A percentile compares a stretch with the other conserved stretches of the same genome.
Conservation (phyloP, 495 filamentous ascomycete genomes). For the Hyaloscypha finlandica region DNA sequence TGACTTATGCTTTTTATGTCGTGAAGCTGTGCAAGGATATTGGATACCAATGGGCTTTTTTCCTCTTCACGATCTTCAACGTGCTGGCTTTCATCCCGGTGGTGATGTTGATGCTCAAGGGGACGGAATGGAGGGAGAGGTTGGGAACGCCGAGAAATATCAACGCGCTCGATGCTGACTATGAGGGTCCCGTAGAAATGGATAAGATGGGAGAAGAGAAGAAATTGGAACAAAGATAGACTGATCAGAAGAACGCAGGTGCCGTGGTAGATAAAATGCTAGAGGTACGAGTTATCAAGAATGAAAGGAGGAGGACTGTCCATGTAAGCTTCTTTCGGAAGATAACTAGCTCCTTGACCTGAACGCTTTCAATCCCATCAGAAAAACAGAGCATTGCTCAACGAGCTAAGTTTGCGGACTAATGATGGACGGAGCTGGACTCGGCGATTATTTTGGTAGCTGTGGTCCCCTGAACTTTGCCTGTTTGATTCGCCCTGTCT, state of each 20-base stretch:
- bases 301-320: too few relatives aligned
- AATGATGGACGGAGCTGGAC: not conserved
- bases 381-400: too few relatives aligned
- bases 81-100: constrained; percentile 27
- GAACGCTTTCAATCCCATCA: too few relatives aligned
- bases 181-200: not conserved
- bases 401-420: too few relatives aligned
- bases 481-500: not conserved
- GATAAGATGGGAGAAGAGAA: constrained; percentile 1
- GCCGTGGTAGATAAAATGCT: not conserved
- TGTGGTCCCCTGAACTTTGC: not conserved
- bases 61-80: constrained; percentile 12
- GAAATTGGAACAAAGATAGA: not conserved
- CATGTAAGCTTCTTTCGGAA: too few relatives aligned
- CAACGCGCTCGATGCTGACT: constrained; percentile 7
- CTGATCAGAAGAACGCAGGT: not conserved
- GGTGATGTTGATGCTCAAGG: constrained; percentile 21
- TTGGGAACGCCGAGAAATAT: constrained; percentile 23
- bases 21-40: constrained; percentile 26
- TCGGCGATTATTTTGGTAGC: not conserved
- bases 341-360: too few relatives aligned
- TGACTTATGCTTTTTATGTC: constrained; percentile 40
- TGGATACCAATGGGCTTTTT: constrained; percentile 22
- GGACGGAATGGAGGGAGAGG: constrained; percentile 22
- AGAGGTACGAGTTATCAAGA: too few relatives aligned